Evolutionary conservation across 2,329 filamentous ascomycete species (phyloP).

Genomic region (Trichophyton schoenleinii): DNA sequence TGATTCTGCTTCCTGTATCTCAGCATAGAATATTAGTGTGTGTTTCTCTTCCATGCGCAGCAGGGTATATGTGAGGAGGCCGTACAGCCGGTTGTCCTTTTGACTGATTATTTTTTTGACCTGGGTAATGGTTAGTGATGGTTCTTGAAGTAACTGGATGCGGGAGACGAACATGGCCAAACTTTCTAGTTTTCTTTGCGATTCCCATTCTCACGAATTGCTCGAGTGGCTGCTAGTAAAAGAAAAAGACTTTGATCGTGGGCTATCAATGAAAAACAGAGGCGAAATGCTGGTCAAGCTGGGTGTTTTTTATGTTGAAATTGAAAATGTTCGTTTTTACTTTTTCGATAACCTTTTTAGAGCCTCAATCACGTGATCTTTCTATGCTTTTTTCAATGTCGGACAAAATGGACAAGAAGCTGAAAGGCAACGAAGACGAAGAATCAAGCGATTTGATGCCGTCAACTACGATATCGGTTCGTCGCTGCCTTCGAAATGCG

Average conservation of each 20-base stretch:
- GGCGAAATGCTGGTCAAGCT: too few species aligned
- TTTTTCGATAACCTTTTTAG: too few species aligned
- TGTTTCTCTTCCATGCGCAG: background rate
- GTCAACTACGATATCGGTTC: background rate
- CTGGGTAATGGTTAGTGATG: slow-evolving; percentile 14
- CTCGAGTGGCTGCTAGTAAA: too few species aligned
- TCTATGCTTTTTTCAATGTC: too few species aligned
- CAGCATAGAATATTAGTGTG: background rate
- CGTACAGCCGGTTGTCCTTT: slow-evolving; percentile 57
- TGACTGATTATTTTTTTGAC: slow-evolving; percentile 75
- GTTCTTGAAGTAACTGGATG: background rate
- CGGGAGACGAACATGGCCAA: slow-evolving; percentile 47
- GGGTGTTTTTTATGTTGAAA: too few species aligned
- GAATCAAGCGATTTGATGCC: background rate
- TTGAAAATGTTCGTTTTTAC: too few species aligned
- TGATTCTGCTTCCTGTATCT: slow-evolving; percentile 56
- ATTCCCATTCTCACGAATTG: slow-evolving; percentile 56
- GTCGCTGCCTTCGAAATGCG: background rate
- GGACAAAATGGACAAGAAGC: too few species aligned
- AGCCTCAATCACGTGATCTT: too few species aligned
- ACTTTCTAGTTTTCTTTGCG: slow-evolving; percentile 84
- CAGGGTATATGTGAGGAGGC: background rate
- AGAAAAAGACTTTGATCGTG: too few species aligned
- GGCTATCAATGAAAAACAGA: too few species aligned
- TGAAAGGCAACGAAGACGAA: background rate